A percentile compares a stretch with the other conserved stretches of the same genome.
Evolutionary conservation across 2,329 filamentous ascomycete genomes (phyloP).

Genomic region (Geosmithia morbida): DNA sequence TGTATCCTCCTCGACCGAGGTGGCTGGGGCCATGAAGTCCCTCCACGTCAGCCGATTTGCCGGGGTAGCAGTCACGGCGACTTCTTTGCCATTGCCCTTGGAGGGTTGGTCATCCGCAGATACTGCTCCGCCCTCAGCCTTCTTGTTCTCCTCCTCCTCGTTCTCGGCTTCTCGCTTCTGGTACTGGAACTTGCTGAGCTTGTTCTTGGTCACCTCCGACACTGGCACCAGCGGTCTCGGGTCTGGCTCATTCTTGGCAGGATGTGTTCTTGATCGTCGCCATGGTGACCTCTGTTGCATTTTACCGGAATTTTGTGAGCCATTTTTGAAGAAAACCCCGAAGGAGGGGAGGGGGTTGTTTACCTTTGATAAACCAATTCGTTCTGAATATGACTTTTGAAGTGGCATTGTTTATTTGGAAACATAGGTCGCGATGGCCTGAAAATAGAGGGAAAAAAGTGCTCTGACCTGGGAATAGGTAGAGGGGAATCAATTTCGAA

Average conservation of each 20-base stretch:
- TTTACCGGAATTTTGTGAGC: background rate
- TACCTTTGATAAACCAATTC: constrained; percentile 17
- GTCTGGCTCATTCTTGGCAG: constrained; percentile 17
- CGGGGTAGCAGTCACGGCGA: constrained; percentile 12
- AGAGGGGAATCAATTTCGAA: background rate
- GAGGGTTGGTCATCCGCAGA: constrained; percentile 6
- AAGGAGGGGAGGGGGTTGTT: background rate
- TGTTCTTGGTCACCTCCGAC: constrained; percentile 44
- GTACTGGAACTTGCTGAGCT: constrained; percentile 42
- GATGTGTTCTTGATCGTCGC: constrained; percentile 39
- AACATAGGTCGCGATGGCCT: background rate
- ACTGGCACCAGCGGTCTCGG: constrained; percentile 29
- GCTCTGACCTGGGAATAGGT: background rate
- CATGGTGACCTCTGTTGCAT: constrained; percentile 25
- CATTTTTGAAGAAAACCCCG: background rate
- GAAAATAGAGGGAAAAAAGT: background rate
- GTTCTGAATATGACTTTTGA: constrained; percentile 26
- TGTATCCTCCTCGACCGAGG: constrained; percentile 26
- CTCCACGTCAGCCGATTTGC: constrained; percentile 39
- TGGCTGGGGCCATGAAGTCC: constrained; percentile 36
- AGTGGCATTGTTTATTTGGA: constrained; percentile 12
- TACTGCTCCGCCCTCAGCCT: constrained; percentile 4
- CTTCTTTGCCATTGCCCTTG: constrained; percentile 3
- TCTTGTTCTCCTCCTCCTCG: constrained; percentile 3
- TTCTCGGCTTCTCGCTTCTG: constrained; percentile 8